Base-by-base conservation (phyloP, 768 basidiomycete species). In the Pisolithus albus region DNA sequence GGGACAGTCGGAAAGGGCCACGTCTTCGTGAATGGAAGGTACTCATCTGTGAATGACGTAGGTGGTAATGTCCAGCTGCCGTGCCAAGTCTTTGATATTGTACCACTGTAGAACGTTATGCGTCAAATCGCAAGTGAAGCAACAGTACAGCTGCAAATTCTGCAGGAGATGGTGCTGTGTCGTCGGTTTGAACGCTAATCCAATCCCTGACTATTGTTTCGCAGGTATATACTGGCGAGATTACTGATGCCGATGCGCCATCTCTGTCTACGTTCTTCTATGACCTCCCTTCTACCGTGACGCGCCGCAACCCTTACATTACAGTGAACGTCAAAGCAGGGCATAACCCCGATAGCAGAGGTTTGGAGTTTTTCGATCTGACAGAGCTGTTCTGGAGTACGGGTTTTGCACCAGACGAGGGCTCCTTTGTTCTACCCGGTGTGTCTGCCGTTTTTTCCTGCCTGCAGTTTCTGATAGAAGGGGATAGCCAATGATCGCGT, bases 11-110 rank as follows among this genome's bases (percentile, higher is more conserved):
- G 71, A 0, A 65, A 65, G 2, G 93, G 92, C 0, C 83, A 88
- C 56, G 82, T 76, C 4, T 95, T 97, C 66, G 74, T 95, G 61
- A 95, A 97, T 59, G 94, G 94, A n/a, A 92, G 84, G 61, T 78
- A 87, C 64, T 75, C 82, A 47, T 66, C 77, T 11, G 64, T 91
- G 45, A 76, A 79, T 56, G 86, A 86, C 49, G 91, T 89, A 58
- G 58, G 83, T 71, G 19, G 30, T 34, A n/a, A 37, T 30, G 30
- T 16, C 32, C 15, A 9, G n/a, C 23, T 5, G 6, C 18, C n/a
- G 7, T 37, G 36, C 23, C 15, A 4, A 8, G 3, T 18, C 16
- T 18, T 48, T 24, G 37, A 30, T 10, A 23, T 40, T 13, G 36
- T 11, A 46, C 7, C 44, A 23, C 42, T 30, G 26, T 34, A 65